A percentile compares a stretch with the other conserved stretches of the same genome.
These are phyloP conservation scores for Aquilaria yunnanensis DNA, from an alignment of 345 rosid genomes.

Conservation along the genomic window DNA sequence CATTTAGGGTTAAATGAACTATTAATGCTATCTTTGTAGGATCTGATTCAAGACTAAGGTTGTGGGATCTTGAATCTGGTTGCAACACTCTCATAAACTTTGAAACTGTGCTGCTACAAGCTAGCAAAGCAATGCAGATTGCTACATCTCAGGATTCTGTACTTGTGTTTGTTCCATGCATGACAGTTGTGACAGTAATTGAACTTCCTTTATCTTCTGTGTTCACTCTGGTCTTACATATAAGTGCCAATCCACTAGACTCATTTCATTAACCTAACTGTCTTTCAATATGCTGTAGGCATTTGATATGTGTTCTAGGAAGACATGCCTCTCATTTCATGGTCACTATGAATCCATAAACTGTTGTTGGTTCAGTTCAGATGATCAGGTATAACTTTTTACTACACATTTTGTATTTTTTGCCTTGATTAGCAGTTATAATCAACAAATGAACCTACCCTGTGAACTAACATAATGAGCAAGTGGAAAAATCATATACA, in stretches of 20 bases:
- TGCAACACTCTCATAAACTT: constrained; percentile 89
- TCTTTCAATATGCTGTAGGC: constrained; percentile 37
- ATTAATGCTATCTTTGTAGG: constrained; percentile 29
- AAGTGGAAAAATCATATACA: too few species aligned
- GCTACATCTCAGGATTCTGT: constrained; percentile 62
- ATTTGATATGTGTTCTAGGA: constrained; percentile 84
- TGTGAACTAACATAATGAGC: too few species aligned
- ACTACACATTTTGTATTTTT: too few species aligned
- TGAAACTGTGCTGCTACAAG: constrained; percentile 78
- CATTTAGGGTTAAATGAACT: constrained; percentile 13
- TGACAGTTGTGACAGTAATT: constrained; percentile 69
- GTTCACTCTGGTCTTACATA: constrained; percentile 6
- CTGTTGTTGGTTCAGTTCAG: constrained; percentile 73
- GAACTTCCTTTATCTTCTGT: constrained; percentile 5
- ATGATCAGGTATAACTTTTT: constrained; percentile 60
- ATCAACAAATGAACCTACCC: too few species aligned
- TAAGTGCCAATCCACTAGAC: background rate
- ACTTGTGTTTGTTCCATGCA: constrained; percentile 79
- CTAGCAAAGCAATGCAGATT: constrained; percentile 63
- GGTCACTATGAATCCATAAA: constrained; percentile 84
- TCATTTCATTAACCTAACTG: constrained; percentile 4
- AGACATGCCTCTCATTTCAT: constrained; percentile 45
- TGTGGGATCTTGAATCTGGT: constrained; percentile 95
- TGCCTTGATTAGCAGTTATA: too few species aligned
- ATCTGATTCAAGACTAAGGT: constrained; percentile 88